These are phyloP conservation scores for Tephrocybe rancida DNA, from an alignment of 768 basidiomycete species.

Conservation along the genomic window DNA sequence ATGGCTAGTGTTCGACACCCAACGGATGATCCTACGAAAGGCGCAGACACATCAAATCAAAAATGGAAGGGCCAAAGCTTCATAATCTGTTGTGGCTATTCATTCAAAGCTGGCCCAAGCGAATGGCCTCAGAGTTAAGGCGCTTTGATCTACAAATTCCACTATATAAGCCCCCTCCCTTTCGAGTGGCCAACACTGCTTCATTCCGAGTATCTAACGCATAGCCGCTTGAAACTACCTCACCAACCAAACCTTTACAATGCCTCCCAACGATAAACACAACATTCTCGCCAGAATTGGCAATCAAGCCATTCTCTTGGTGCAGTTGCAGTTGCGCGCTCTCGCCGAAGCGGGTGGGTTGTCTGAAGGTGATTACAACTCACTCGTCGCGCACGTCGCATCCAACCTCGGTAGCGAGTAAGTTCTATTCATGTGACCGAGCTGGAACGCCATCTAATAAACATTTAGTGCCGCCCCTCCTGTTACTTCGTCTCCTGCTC, in stretches of 20 bases:
- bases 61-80: background rate
- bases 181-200: background rate
- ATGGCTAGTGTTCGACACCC: no score
- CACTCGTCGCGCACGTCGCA: background rate
- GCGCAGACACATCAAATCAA: no score
- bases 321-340: background rate
- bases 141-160: background rate
- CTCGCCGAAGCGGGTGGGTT: background rate
- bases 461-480: background rate
- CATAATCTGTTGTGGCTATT: no score
- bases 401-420: background rate
- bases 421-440: no score
- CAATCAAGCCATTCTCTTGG: background rate
- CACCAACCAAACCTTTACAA: background rate
- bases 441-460: background rate
- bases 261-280: background rate
- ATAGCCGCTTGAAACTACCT: background rate
- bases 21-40: no score
- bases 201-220: background rate
- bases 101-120: no score
- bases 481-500: background rate
- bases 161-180: background rate
- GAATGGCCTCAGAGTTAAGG: background rate
- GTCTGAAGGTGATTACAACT: background rate
- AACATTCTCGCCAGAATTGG: background rate